These are phyloP conservation scores for Triticum dicoccoides DNA, from an alignment of 176 grass and related monocot genomes.

Conservation along the genomic window DNA sequence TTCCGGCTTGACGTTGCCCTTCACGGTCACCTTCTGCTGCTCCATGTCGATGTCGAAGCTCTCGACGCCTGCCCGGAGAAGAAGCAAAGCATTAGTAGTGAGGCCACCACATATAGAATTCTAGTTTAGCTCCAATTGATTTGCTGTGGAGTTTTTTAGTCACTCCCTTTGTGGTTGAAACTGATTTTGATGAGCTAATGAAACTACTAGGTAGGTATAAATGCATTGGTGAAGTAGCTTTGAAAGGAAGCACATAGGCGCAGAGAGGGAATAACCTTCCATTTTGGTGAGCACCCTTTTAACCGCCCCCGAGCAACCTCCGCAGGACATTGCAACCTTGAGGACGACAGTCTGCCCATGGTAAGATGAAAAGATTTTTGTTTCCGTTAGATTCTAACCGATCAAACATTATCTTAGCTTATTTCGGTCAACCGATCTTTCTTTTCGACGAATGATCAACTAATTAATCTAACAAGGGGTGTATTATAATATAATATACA, in stretches of 20 bases:
- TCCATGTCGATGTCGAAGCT: constrained; percentile 80
- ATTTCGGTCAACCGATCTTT: neutral
- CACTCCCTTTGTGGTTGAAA: neutral
- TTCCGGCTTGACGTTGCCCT: constrained; percentile 70
- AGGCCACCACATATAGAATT: neutral
- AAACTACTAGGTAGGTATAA: neutral
- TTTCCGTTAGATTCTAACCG: neutral
- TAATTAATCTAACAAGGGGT: neutral
- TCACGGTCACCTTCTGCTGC: constrained; percentile 90
- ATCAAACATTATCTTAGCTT: neutral
- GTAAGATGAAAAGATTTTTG: neutral
- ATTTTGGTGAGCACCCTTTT: constrained; percentile 79
- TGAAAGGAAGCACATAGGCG: neutral
- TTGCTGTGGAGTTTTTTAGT: neutral
- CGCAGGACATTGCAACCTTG: constrained; percentile 84
- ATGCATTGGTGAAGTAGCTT: neutral
- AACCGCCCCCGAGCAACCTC: constrained; percentile 71
- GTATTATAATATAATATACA: neutral
- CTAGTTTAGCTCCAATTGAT: neutral
- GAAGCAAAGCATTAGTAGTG: neutral
- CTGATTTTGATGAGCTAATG: neutral
- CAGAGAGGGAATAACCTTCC: constrained; percentile 45
- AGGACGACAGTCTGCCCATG: constrained; percentile 73
- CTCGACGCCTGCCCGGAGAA: constrained; percentile 58
- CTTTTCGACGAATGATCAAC: neutral